Base-by-base conservation (phyloP, 768 basidiomycete genomes). In the Calocera viscosa region DNA sequence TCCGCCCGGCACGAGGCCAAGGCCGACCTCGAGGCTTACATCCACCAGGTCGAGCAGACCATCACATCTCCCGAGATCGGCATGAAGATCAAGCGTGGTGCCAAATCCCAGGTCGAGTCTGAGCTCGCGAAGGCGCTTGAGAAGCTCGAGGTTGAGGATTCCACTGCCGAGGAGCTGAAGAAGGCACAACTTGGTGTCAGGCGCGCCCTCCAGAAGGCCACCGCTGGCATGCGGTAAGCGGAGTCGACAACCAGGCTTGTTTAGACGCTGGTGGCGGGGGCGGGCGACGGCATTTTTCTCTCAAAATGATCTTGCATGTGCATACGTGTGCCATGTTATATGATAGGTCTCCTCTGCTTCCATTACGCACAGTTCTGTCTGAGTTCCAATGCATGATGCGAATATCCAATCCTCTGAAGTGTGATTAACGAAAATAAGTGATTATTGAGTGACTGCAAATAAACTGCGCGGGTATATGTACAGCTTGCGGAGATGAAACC, bases 1-100 rank as follows among this genome's bases (percentile, higher is more conserved):
- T 91, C 92, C 70, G 88, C 94, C 66, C 90, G 90, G 71, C 96
- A 99, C 77, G 94, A 98, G 80, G 94, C 96, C 70, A 96, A 94
- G 79, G 91, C 94, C 63, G 94, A 97, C 78, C 89, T 98, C 69
- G 96, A 99, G 82, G 87, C 92, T 39, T 97, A 97, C 81, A 84
- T 99, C 74, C 92, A 95, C 82, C 90, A 93, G 77, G 93, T 97
- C 73, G 94, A 96, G 84, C 83, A 84, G 76, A 95, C 92, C 68
- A 94, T 98, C 80, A 92, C 93, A 65, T 91, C 90, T 28, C 94
- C 94, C 64, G 94, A 96, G 78, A 91, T 96, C 72, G 90, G 91
- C 74, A 90, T 94, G 88, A 97, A 97, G 82, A 89, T 98, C 79
- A 98, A 97, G 86, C 89, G 95, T 69, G 94, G 94, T 74, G 91